Evolutionary conservation across 768 basidiomycete species (phyloP), one percentile per base, ranked within the genome.

Genomic region (Suillus subaureus): DNA sequence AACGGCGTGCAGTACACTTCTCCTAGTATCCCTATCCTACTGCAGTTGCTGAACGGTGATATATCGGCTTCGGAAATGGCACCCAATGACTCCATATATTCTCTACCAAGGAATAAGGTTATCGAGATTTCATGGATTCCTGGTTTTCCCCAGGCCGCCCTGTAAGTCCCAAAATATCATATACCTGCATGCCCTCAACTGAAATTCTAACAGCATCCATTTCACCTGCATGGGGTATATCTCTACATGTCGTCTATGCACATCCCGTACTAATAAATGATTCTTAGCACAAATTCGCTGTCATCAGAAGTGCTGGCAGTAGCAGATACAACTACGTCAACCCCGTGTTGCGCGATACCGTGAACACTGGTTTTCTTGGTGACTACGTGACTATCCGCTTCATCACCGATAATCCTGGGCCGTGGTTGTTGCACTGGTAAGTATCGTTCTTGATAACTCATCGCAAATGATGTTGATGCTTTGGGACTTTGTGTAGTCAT

Each of bases 41-140:
- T 86, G 60, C 85, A 86, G 61, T 73, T 82, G 45, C 54, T 85
- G 40, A 83, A 79, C 55, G 84, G 84, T 6, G 70, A 75, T 1
- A 52, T 60, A 6, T 70, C 74, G 5, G 75, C 84, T 1, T 71
- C 75, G 13, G 71, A 74, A 18, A 71, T 86, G 35, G 77, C 81
- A 5, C 76, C 80, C 4, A 54, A 75, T 11, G 83, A 81, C 6
- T 77, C 78, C n/a, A 79, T 85, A 11, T 84, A 83, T 64, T 69
- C 73, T 8, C 70, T 87, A 21, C 83, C 82, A 0, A 68, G 72
- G 7, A 83, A 85, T 68, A 77, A 81, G 47, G 76, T 82, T 47
- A 78, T 87, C 66, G 85, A 87, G 63, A 62, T 87, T 7, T 51
- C 61, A 0, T 54, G 52, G 52, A 31, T 65, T 69, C 40, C 69